phyloP scores from a whole-genome alignment of 2,329 filamentous ascomycete genomes.

The Exophiala oligosperma region DNA sequence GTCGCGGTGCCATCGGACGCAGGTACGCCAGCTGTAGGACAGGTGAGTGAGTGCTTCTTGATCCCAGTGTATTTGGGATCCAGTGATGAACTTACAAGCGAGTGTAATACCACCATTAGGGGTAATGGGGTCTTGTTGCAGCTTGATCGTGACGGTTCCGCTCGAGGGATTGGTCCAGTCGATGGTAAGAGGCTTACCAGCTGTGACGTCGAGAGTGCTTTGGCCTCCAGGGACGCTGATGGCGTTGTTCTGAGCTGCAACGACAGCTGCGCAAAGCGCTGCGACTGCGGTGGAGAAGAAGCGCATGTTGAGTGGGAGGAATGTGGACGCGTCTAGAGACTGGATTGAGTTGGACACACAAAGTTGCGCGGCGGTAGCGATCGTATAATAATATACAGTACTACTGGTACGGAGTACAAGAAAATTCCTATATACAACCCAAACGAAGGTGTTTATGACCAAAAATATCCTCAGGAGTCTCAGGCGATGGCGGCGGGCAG shows the following conservation, averaged over 20 bases:
- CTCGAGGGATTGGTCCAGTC: slow-evolving; percentile 51
- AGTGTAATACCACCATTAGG: slow-evolving; percentile 43
- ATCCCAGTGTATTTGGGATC: not conserved
- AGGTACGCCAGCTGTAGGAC: slow-evolving; percentile 42
- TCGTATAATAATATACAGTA: not conserved
- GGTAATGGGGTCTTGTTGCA: slow-evolving; percentile 44
- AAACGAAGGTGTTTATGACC: not conserved
- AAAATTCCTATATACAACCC: not conserved
- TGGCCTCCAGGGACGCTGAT: slow-evolving; percentile 46
- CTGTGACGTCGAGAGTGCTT: slow-evolving; percentile 45
- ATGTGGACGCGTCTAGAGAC: not conserved
- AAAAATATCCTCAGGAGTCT: slow-evolving; percentile 1
- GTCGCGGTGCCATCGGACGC: slow-evolving; percentile 51
- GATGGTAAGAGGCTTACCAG: slow-evolving; percentile 48
- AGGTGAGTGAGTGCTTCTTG: slow-evolving; percentile 7
- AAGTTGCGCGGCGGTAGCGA: no score
- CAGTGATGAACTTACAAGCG: slow-evolving; percentile 40
- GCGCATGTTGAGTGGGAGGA: slow-evolving; percentile 43
- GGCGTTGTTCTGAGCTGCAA: slow-evolving; percentile 45
- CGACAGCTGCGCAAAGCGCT: slow-evolving; percentile 47
- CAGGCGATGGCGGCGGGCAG: not conserved
- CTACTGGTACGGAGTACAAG: not conserved
- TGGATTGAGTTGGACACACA: not conserved
- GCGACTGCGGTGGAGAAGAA: slow-evolving; percentile 44
- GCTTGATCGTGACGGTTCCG: slow-evolving; percentile 52